Evolutionary conservation across 768 basidiomycete genomes (phyloP).

Genomic region (Suillus placidus): DNA sequence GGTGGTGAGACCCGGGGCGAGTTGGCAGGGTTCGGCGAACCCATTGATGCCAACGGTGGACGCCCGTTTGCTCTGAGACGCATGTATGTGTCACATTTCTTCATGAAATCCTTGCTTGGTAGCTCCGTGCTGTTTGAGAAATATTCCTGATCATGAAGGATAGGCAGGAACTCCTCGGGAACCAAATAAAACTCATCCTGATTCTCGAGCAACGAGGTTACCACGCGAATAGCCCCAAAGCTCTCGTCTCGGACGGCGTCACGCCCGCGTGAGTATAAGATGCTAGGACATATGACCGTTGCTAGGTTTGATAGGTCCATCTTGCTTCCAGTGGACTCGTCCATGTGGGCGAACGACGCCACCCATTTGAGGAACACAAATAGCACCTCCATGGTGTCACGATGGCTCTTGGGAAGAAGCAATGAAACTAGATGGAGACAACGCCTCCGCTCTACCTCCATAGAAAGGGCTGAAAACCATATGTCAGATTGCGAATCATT

Average conservation of each 20-base stretch:
- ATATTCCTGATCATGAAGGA: conserved; percentile 90
- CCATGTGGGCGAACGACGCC: conserved; percentile 97
- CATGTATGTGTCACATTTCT: conserved; percentile 93
- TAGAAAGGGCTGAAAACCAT: conserved; percentile 58
- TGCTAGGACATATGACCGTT: conserved; percentile 97
- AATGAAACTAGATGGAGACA: conserved; percentile 85
- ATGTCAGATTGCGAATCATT: conserved; percentile 7
- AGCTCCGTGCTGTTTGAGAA: conserved; percentile 87
- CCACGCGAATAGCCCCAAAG: conserved; percentile 82
- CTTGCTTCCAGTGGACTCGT: conserved; percentile 95
- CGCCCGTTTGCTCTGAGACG: conserved; percentile 65
- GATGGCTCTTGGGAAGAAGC: conserved; percentile 88
- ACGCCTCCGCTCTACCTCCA: conserved; percentile 76
- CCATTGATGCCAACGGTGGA: conserved; percentile 35
- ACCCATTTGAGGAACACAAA: conserved; percentile 99
- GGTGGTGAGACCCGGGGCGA: conserved; percentile 35
- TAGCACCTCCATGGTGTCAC: conserved; percentile 96
- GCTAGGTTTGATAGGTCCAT: conserved; percentile 97
- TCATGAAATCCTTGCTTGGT: conserved; percentile 93
- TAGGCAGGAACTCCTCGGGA: conserved; percentile 83
- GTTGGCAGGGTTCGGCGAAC: conserved; percentile 28
- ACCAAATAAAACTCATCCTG: conserved; percentile 98
- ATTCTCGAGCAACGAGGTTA: conserved; percentile 84
- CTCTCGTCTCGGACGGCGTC: conserved; percentile 93
- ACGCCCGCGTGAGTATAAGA: conserved; percentile 85